Evolutionary conservation across 2,329 filamentous ascomycete genomes (phyloP), one percentile per base, ranked within the genome.

Genomic region (Fusarium xylarioides): DNA sequence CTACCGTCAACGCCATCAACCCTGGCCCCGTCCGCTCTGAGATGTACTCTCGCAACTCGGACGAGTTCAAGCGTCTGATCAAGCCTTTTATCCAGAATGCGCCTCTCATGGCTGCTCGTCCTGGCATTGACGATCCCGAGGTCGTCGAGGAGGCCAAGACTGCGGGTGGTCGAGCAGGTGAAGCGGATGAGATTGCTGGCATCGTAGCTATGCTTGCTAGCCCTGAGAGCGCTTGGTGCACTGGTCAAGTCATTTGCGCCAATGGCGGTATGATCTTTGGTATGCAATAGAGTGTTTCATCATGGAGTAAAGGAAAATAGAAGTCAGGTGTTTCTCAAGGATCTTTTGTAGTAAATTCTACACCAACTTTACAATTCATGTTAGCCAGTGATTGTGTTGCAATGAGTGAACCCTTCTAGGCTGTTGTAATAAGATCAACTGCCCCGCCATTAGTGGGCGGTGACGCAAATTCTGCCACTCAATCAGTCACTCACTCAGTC

Each of bases 1-100:
- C 81, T 68, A 89, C 87, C 40, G 86, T 88, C 60, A 89, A 89
- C 76, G 83, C 85, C 61, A 78, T 89, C 70, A 88, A 88, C 81
- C 87, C 87, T 7, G 87, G 87, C 2, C 86, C 87, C 11, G 86
- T 88, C n/a, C 80, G 84, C 68, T 85, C 83, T 7, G 82, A 82
- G 44, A 85, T 87, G 86, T 88, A 87, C 77, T 77, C 76, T 19
- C 74, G 75, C 53, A 78, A 78, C 68, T 67, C 76, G 38, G 76
- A 78, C 14, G 76, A 78, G 71, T 78, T 78, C 61, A 78, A 78
- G 66, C 56, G 56, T 19, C 74, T 78, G 40, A 76, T 78, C 66
- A 78, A 78, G 71, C 76, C 76, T 32, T 78, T 78, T 21, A 78
- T 78, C 55, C 76, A 78, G 59, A 78, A 78, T 52, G 76, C 76